A percentile compares a stretch with the other conserved stretches of the same genome.
Evolutionary conservation across 768 basidiomycete genomes (phyloP).

Genomic region (Mycena venus): DNA sequence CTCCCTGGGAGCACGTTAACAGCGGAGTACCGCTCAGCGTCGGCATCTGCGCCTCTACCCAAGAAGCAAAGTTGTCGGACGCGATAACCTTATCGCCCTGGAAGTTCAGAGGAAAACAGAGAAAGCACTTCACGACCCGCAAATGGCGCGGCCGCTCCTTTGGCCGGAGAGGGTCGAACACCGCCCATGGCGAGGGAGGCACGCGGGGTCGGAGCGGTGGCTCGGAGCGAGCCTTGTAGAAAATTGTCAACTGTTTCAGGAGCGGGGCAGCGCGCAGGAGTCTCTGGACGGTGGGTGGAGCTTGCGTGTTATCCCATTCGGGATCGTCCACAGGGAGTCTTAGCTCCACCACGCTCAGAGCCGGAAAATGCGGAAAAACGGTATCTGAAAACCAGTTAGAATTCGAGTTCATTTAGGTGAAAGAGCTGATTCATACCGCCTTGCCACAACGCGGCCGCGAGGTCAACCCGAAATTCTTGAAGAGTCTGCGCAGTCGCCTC

Average conservation of each 20-base stretch:
- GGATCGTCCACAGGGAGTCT: background rate
- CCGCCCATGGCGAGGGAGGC: background rate
- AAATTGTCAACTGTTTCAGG: background rate
- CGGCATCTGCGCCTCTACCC: background rate
- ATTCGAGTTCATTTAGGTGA: background rate
- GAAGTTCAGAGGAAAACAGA: background rate
- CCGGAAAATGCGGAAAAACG: background rate
- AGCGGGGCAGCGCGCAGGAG: background rate
- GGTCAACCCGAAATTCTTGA: background rate
- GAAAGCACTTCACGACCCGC: background rate
- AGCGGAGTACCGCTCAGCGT: background rate
- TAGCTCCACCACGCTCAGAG: background rate
- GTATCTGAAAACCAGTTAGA: background rate
- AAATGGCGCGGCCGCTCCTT: background rate
- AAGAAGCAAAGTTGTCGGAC: background rate
- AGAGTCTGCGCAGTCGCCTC: background rate
- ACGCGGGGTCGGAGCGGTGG: background rate
- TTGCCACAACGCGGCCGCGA: background rate
- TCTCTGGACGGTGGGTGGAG: background rate
- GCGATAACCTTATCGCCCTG: background rate
- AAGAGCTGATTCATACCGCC: background rate
- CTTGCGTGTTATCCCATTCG: background rate
- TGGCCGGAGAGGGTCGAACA: background rate
- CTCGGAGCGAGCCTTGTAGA: background rate
- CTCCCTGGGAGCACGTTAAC: background rate